Evolutionary conservation across 345 rosid species (phyloP), one percentile per base, ranked within the genome.

Genomic region (Gossypioides kirkii): DNA sequence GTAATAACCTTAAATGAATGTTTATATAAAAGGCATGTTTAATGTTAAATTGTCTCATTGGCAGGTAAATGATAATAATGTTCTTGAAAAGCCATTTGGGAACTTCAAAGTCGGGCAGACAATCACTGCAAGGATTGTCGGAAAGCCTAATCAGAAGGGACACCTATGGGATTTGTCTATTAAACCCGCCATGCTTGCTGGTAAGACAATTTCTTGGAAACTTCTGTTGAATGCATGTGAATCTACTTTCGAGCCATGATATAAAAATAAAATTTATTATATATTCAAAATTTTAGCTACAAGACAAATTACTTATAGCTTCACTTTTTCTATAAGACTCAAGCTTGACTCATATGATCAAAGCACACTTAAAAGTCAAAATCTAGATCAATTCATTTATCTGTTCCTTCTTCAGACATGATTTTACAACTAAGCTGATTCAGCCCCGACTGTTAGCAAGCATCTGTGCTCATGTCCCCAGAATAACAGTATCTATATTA

Each of bases 101-200:
- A 80, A 74, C 79, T 92, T 85, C 82, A 92, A 78, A 83, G 81
- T 92, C n/a, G 99, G 99, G 65, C 92, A 95, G 80, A 85, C 91
- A n/a, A 59, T 95, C 77, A 77, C 88, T 67, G 97, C 98, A 42
- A 84, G 89, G 81, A 84, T 95, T 76, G 63, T 95, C 66, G 89
- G 85, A 38, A 87, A 86, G 84, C 75, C 88, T 56, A 77, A 79
- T 77, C 86, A 83, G 79, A 87, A 80, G 78, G 82, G 80, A 76
- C 68, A 76, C 73, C 86, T 77, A 18, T 92, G 99, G 98, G 98
- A 95, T 85, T 85, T 95, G 61, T 89, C 98, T 72, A 74, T 86
- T 74, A 95, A 89, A 86, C 89, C 95, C 45, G 43, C 84, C 72
- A 55, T 72, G 43, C 86, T 95, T 71, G 52, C 81, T 78, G 98